phyloP scores from a whole-genome alignment of 495 filamentous ascomycete species.

The Penicillium manginii region DNA sequence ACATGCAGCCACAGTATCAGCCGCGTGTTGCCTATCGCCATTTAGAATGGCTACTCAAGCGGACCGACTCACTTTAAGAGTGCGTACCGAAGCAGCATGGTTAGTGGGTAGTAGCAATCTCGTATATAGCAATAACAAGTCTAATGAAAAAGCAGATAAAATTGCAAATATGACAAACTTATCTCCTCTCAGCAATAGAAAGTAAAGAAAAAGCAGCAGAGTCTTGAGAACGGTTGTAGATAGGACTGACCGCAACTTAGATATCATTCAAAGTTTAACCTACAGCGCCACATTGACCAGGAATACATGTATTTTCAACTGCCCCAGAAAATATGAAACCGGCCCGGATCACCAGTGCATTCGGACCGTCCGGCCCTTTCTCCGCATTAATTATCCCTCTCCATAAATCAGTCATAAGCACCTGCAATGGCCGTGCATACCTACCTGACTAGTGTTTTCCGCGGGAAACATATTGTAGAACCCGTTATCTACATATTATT shows the following conservation, averaged over 20 bases:
- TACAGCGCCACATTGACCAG: neutral
- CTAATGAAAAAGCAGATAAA: too few relatives aligned
- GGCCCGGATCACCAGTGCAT: slow-evolving; percentile 9
- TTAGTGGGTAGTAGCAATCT: neutral
- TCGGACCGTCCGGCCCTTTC: neutral
- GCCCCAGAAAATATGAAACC: slow-evolving; percentile 11
- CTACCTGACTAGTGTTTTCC: slow-evolving; percentile 20
- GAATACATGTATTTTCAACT: slow-evolving; percentile 6
- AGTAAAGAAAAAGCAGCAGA: too few relatives aligned
- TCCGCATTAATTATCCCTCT: neutral
- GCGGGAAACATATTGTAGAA: slow-evolving; percentile 20
- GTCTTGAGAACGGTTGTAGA: too few relatives aligned
- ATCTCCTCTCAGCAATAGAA: too few relatives aligned
- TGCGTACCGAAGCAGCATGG: neutral
- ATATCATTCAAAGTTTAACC: too few relatives aligned
- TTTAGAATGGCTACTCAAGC: slow-evolving; percentile 68
- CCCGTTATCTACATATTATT: neutral
- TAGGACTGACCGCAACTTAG: too few relatives aligned
- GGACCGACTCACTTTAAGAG: slow-evolving; percentile 46
- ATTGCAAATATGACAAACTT: too few relatives aligned
- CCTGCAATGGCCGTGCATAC: neutral
- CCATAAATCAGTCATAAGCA: neutral
- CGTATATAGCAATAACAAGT: too few relatives aligned
- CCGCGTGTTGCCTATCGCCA: slow-evolving; percentile 69
- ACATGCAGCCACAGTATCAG: slow-evolving; percentile 69